phyloP scores from a whole-genome alignment of 139 green algal species.

The Parachlorella kessleri region DNA sequence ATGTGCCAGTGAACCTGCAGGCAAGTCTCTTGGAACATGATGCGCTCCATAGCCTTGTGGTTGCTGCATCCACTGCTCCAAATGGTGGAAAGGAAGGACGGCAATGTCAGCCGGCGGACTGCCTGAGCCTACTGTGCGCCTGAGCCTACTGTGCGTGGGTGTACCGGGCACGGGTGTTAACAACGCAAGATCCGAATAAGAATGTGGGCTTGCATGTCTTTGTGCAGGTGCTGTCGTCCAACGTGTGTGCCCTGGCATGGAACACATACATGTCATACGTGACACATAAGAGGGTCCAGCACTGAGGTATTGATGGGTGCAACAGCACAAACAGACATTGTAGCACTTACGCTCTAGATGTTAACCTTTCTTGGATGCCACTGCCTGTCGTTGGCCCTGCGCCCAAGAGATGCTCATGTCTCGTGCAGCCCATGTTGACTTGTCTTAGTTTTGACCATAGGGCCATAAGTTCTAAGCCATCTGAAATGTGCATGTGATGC shows the following conservation, averaged over 20 bases:
- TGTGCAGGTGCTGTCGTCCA: conserved; percentile 74
- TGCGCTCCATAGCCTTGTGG: no score
- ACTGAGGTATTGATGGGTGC: no score
- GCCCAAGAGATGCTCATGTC: no score
- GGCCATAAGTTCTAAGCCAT: no score
- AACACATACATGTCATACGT: conserved; percentile 85
- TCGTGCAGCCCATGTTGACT: no score
- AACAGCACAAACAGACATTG: not conserved
- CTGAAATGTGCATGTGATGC: no score
- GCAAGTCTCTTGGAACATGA: conserved; percentile 8
- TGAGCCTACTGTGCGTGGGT: not conserved
- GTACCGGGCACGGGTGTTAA: not conserved
- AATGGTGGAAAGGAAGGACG: not conserved
- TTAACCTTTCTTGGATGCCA: no score
- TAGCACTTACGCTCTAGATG: no score
- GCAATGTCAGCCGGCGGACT: not conserved
- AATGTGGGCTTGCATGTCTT: not conserved
- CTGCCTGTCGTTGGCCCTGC: no score
- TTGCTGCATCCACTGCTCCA: not conserved
- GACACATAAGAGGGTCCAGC: conserved; percentile 46
- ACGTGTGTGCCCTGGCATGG: conserved; percentile 81
- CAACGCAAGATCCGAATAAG: not conserved
- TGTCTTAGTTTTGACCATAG: no score
- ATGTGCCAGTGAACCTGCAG: conserved; percentile 74
- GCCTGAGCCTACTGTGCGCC: not conserved